Evolutionary conservation across 805 yeast species (phyloP), one percentile per base, ranked within the genome.

Genomic region (Saccharomyces mikatae): DNA sequence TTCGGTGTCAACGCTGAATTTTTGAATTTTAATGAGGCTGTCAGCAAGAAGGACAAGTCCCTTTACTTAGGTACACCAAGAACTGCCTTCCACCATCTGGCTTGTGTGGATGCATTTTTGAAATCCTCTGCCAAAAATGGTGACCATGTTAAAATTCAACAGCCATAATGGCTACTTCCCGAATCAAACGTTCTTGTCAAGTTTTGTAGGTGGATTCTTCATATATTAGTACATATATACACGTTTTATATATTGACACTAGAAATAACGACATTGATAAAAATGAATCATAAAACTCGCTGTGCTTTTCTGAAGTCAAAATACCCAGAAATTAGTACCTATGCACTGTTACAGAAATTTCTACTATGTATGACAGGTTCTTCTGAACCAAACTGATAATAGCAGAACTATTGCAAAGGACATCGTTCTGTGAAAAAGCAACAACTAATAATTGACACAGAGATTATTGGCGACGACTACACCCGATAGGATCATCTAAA

Each of bases 31-130:
- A 74, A 74, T 54, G 78, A 79, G 48, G 89, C 90, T n/a, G 84
- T 86, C 29, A 59, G 65, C 27, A 73, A 76, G 54, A 80, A 81
- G 59, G 89, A 87, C 68, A 87, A 87, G 71, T 63, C 74, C 2
- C 59, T 80, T 53, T 71, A 85, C 51, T 73, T 66, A 46, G 80
- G 80, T 46, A 77, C 83, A n/a, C 96, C 96, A 27, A 85, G 80
- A 58, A 79, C 76, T 58, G 89, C 95, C 5, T 91, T 87, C 83
- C 97, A 91, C 71, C 98, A 92, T 71, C 81, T 91, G 69, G 96
- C 97, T 6, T 80, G 89, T 61, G 82, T 92, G 55, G 96, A 82
- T 54, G 98, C 97, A 28, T 87, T 88, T 56, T 72, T 92, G 41
- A 84, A 86, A 60, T 84, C 94, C 55, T 80, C 89, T 41, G 61